These are phyloP conservation scores for Monosporozyma yasuniensis DNA, from an alignment of 805 yeast genomes.

Conservation along the genomic window DNA sequence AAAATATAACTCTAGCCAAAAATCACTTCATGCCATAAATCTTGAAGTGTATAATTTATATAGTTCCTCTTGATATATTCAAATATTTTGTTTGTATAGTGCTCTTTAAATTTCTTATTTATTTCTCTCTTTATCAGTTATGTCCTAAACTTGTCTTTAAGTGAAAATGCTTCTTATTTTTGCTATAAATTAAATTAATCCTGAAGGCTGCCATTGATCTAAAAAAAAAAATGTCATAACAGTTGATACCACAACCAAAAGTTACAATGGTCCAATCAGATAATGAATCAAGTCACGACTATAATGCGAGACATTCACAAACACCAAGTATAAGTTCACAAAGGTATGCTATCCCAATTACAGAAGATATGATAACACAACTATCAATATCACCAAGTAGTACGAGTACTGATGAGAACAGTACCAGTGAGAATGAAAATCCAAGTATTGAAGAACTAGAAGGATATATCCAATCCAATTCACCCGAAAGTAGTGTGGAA, in stretches of 20 bases:
- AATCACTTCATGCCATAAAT: too few species aligned
- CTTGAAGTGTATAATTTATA: too few species aligned
- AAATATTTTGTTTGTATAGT: too few species aligned
- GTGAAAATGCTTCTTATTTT: too few species aligned
- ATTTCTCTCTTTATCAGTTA: too few species aligned
- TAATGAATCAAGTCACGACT: neutral
- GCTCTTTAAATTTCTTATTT: too few species aligned
- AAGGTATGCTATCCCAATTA: conserved; percentile 23
- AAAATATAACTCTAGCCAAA: too few species aligned
- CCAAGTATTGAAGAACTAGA: neutral
- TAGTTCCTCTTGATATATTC: too few species aligned
- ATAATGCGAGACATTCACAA: conserved; percentile 5
- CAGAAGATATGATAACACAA: conserved; percentile 12
- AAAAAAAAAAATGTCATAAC: too few species aligned
- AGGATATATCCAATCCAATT: neutral
- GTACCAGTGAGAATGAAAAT: neutral
- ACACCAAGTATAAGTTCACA: conserved; percentile 25
- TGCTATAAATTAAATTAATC: too few species aligned
- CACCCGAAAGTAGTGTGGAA: neutral
- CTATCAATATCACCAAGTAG: conserved; percentile 7
- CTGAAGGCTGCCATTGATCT: too few species aligned
- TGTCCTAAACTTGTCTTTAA: too few species aligned
- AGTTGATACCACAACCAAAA: neutral
- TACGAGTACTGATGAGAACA: neutral
- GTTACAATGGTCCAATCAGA: neutral